These are phyloP conservation scores for Phaeolepiota aurea DNA, from an alignment of 768 basidiomycete species.

Conservation along the genomic window DNA sequence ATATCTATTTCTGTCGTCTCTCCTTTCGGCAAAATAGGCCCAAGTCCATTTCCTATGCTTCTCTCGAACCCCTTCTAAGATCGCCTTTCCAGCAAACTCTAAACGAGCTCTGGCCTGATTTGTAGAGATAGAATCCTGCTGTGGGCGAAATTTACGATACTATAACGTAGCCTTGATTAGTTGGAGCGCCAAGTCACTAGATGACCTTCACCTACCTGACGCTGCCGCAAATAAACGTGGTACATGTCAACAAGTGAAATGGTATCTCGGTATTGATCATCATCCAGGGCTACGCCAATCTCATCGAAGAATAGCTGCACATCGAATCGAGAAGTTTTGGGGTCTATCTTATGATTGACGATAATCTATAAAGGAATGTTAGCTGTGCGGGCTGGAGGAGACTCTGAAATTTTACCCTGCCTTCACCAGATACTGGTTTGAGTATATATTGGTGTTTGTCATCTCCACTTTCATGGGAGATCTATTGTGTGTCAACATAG, in stretches of 20 bases:
- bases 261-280: conserved; percentile 89
- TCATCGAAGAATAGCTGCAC: conserved; percentile 85
- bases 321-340: conserved; percentile 77
- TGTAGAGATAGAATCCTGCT: conserved; percentile 44
- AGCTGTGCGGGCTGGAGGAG: conserved; percentile 6
- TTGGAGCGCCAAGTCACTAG: neutral
- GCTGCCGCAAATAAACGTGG: conserved; percentile 85
- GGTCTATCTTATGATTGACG: conserved; percentile 73
- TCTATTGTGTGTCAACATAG: conserved; percentile 17
- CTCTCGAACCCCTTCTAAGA: conserved; percentile 77
- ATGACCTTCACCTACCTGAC: conserved; percentile 42
- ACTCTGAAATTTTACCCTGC: conserved; percentile 43
- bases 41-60: conserved; percentile 85
- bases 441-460: conserved; percentile 86
- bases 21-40: conserved; percentile 79
- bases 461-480: conserved; percentile 37
- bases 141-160: conserved; percentile 80
- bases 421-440: conserved; percentile 93
- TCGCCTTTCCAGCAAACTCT: conserved; percentile 72
- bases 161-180: conserved; percentile 23
- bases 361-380: conserved; percentile 40
- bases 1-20: conserved; percentile 82
- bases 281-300: conserved; percentile 86
- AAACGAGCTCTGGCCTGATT: conserved; percentile 65
- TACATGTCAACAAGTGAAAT: conserved; percentile 95